Evolutionary conservation across 257 asterid genomes (phyloP), one percentile per base, ranked within the genome.

Genomic region (Primulina huaijiensis): DNA sequence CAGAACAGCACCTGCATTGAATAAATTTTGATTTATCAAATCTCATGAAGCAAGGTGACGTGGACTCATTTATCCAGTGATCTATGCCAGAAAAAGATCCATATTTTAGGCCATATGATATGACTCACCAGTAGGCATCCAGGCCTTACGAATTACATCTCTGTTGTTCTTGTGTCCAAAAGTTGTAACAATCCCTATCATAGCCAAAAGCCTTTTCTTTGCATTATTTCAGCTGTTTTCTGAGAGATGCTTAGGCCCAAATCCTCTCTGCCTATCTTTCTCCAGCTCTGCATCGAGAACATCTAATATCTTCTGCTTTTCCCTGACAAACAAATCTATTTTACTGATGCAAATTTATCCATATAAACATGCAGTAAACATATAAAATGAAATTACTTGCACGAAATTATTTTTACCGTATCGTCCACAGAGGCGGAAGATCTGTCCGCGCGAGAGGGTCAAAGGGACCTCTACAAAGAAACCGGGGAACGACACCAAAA

Each of bases 91-190:
- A 7, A 16, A 70, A 55, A 52, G 25, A 23, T 23, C 25, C 25
- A 23, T 1, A 1, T 23, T 23, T 23, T 23, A 23, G 25, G 25
- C 1, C 25, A 23, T 23, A 23, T 62, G 66, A 66, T 72, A 65
- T 46, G 35, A 12, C 50, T 5, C 83, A 92, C 96, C 98, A 34
- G 82, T 74, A 43, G 92, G 92, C 90, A 92, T 81, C 98, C 95
- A 90, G 70, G 95, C 98, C 81, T 88, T 90, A 52, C 96, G 96
- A 67, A 92, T 86, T 7, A 95, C 97, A 12, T 89, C 92, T 86
- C 97, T 81, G 77, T 90, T 90, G 61, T 83, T 86, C 84, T 81
- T 88, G 71, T 82, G 88, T 65, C 89, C 90, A 85, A 88, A 92
- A 76, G 61, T 83, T 70, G 98, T 89, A 74, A 87, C 66, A 73